phyloP scores from a whole-genome alignment of 2,329 filamentous ascomycete species.

The Monosporascus sp. region DNA sequence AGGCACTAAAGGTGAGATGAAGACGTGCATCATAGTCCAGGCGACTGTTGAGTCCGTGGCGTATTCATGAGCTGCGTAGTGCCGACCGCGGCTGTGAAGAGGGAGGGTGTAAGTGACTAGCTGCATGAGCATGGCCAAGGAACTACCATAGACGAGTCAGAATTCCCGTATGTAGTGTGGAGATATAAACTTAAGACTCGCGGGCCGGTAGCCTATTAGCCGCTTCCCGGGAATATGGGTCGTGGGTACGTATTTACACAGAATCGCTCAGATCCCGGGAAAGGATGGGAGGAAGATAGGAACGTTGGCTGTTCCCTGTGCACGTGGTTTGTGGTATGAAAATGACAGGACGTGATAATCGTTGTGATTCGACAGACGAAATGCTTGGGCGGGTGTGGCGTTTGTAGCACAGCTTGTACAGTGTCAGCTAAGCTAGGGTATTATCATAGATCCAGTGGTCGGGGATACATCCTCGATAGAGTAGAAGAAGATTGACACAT shows the following conservation, averaged over 20 bases:
- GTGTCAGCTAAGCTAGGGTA: not conserved
- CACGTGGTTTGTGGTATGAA: not conserved
- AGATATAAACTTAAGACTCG: not conserved
- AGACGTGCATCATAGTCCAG: not conserved
- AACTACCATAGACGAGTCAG: too few relatives aligned
- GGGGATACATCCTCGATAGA: too few relatives aligned
- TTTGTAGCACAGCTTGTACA: not conserved
- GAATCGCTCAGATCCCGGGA: too few relatives aligned
- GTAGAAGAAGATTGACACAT: too few relatives aligned
- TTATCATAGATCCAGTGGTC: too few relatives aligned
- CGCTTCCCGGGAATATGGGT: not conserved
- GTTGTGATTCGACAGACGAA: not conserved
- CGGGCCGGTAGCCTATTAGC: not conserved
- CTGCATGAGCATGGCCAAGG: not conserved
- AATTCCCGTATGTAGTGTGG: too few relatives aligned
- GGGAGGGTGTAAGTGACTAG: not conserved
- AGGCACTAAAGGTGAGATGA: not conserved
- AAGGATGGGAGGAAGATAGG: not conserved
- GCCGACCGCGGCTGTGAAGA: not conserved
- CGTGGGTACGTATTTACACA: not conserved
- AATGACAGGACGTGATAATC: not conserved
- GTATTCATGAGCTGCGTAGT: not conserved
- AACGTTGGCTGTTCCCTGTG: not conserved
- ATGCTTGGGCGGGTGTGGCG: not conserved
- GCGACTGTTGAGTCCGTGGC: not conserved